Percentiles rank a stretch among this genome's conserved stretches.
These are phyloP conservation scores for Inga laurina DNA, from an alignment of 306 rosid species.

Conservation along the genomic window DNA sequence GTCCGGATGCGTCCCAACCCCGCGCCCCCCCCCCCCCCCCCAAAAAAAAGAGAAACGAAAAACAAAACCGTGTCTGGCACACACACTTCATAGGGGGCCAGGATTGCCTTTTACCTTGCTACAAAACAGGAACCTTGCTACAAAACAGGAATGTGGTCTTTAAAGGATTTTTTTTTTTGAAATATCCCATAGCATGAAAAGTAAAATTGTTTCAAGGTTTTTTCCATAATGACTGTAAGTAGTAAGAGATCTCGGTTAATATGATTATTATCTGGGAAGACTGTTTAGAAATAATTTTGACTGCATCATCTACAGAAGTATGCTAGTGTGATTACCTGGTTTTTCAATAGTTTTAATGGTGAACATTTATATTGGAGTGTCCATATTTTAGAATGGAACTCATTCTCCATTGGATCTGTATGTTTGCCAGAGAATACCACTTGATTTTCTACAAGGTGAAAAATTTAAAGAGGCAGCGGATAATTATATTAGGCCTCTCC, in stretches of 20 bases:
- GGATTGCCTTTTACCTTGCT: not conserved
- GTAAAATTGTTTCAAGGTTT: not conserved
- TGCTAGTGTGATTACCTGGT: not conserved
- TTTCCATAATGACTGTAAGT: not conserved
- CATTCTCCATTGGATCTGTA: conserved; percentile 26
- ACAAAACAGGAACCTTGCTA: not conserved
- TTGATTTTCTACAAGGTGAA: conserved; percentile 88
- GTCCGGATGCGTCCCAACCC: too few species aligned
- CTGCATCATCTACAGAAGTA: conserved; percentile 1
- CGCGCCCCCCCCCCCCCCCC: too few species aligned
- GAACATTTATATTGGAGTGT: not conserved
- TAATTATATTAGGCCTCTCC: conserved; percentile 86
- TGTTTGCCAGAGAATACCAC: conserved; percentile 84
- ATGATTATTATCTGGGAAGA: conserved; percentile 5
- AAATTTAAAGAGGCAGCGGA: conserved; percentile 87
- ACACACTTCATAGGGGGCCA: not conserved
- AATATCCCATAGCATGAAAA: not conserved
- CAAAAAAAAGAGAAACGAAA: not conserved
- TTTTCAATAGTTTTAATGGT: not conserved
- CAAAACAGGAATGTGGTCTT: not conserved
- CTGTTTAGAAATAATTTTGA: not conserved
- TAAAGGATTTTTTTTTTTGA: not conserved
- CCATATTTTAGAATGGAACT: conserved; percentile 1
- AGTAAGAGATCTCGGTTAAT: conserved; percentile 1
- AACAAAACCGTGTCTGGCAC: not conserved